Evolutionary conservation across 805 yeast genomes (phyloP).

Genomic region (Blastobotrys attinorum): DNA sequence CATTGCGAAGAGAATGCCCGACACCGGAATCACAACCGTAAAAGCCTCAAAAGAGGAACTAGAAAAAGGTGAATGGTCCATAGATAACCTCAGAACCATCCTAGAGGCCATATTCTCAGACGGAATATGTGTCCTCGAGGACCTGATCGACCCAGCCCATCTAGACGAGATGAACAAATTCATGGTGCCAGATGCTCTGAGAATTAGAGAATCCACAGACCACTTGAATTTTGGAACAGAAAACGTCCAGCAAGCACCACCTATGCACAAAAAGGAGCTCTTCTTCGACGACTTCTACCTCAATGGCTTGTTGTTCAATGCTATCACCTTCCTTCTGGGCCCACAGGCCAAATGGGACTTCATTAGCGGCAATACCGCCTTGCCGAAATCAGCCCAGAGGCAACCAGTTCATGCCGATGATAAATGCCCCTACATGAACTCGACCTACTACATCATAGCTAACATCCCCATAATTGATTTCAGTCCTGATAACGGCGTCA

Average conservation of each 20-base stretch:
- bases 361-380: conserved; percentile 13
- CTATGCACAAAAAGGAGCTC: conserved; percentile 8
- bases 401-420: conserved; percentile 17
- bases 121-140: conserved; percentile 12
- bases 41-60: conserved; percentile 6
- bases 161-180: conserved; percentile 10
- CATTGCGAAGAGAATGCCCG: too few relatives aligned
- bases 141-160: conserved; percentile 11
- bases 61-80: conserved; percentile 8
- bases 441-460: conserved; percentile 12
- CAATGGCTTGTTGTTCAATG: conserved; percentile 12
- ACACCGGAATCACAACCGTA: conserved; percentile 1
- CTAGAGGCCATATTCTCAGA: conserved; percentile 11
- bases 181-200: conserved; percentile 11
- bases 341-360: conserved; percentile 13
- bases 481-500: conserved; percentile 13
- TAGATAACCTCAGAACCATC: conserved; percentile 8
- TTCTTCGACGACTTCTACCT: conserved; percentile 10
- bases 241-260: conserved; percentile 16
- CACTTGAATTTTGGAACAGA: conserved; percentile 13
- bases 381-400: conserved; percentile 7
- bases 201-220: conserved; percentile 1
- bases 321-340: conserved; percentile 11
- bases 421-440: conserved; percentile 1
- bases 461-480: conserved; percentile 13